These are phyloP conservation scores for Podosphaera fusca DNA, from an alignment of 2,329 filamentous ascomycete species.

Conservation along the genomic window DNA sequence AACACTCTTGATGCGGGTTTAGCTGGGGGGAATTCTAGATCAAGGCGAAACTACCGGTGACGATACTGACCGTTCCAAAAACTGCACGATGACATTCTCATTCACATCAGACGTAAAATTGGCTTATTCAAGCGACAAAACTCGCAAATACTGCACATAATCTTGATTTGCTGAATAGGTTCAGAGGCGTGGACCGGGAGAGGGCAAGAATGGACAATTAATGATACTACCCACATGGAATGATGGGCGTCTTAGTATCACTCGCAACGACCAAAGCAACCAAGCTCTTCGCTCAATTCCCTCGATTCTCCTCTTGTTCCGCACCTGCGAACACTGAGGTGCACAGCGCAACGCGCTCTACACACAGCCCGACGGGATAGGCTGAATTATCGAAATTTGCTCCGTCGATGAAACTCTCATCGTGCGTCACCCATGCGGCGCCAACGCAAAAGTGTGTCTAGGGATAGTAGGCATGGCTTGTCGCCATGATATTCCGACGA, in stretches of 20 bases:
- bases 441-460: conserved; percentile 60
- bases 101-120: conserved; percentile 85
- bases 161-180: background rate
- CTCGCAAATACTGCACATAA: conserved; percentile 40
- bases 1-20: no score
- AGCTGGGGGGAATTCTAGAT: no score
- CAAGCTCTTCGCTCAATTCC: conserved; percentile 24
- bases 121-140: conserved; percentile 46
- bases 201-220: conserved; percentile 43
- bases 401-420: conserved; percentile 31
- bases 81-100: conserved; percentile 38
- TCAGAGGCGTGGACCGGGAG: background rate
- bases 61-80: background rate
- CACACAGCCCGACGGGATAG: conserved; percentile 89
- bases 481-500: conserved; percentile 50
- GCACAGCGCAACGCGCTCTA: conserved; percentile 72
- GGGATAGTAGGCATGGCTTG: conserved; percentile 58
- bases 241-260: conserved; percentile 45
- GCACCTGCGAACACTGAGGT: conserved; percentile 38
- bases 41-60: no score
- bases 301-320: background rate
- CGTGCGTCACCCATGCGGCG: conserved; percentile 43
- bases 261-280: conserved; percentile 63
- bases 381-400: conserved; percentile 81
- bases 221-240: conserved; percentile 60